These are phyloP conservation scores for Heritiera littoralis DNA, from an alignment of 345 rosid species.

Conservation along the genomic window DNA sequence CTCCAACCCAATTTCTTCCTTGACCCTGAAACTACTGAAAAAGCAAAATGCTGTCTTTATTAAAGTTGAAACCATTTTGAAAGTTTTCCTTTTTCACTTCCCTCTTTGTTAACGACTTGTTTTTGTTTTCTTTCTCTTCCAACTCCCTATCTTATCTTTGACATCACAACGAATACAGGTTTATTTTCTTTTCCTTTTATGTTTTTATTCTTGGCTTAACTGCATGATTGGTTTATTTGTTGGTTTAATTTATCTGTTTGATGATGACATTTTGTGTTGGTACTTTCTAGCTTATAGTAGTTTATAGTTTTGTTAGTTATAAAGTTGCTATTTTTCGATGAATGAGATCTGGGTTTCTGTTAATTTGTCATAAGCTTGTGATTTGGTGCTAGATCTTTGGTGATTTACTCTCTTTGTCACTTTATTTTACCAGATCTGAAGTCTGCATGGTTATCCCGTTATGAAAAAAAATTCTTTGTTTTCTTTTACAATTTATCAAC, in stretches of 20 bases:
- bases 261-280: conserved; percentile 13
- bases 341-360: conserved; percentile 39
- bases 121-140: conserved; percentile 14
- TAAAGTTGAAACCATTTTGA: conserved; percentile 18
- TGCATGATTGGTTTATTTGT: conserved; percentile 22
- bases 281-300: not conserved
- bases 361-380: conserved; percentile 18
- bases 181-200: conserved; percentile 13
- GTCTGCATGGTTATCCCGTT: conserved; percentile 15
- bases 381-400: conserved; percentile 38
- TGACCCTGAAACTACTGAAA: conserved; percentile 12
- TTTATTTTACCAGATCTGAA: conserved; percentile 42
- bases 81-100: conserved; percentile 20
- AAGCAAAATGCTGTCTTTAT: conserved; percentile 26
- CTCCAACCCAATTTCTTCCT: not conserved
- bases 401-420: conserved; percentile 20
- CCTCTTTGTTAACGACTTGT: conserved; percentile 18
- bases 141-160: not conserved
- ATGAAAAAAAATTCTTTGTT: not conserved
- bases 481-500: not conserved
- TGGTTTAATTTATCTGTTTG: conserved; percentile 13
- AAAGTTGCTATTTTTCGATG: not conserved
- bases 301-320: conserved; percentile 13
- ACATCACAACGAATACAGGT: conserved; percentile 32
- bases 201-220: conserved; percentile 21